Evolutionary conservation across 2,329 filamentous ascomycete species (phyloP).

Genomic region (Clarireedia sp.): DNA sequence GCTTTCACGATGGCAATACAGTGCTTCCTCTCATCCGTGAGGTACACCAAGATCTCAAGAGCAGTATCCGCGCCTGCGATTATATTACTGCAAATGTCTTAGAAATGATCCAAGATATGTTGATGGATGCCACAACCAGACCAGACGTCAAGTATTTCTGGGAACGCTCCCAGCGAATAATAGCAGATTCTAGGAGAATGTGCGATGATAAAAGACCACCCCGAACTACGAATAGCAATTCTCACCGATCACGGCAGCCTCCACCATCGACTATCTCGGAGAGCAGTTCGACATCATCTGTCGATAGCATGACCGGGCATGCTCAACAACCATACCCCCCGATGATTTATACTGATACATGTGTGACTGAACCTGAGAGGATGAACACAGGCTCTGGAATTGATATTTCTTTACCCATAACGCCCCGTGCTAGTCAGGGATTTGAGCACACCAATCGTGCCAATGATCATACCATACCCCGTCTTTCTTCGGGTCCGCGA

Average conservation of each 20-base stretch:
- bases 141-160: neutral
- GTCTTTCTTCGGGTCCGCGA: neutral
- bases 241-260: neutral
- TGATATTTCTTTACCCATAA: neutral
- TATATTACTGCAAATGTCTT: slow-evolving; percentile 12
- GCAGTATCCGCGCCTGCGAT: slow-evolving; percentile 10
- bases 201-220: neutral
- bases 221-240: neutral
- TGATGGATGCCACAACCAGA: slow-evolving; percentile 4
- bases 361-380: neutral
- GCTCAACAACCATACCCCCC: neutral
- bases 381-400: neutral
- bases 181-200: neutral
- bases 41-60: slow-evolving; percentile 14
- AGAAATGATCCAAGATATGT: slow-evolving; percentile 12
- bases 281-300: neutral
- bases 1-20: slow-evolving; percentile 28
- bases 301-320: neutral
- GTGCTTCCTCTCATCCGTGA: slow-evolving; percentile 21
- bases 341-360: neutral
- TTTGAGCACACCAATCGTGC: neutral
- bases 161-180: neutral
- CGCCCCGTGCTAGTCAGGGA: neutral
- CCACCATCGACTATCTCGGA: neutral
- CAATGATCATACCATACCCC: neutral